Conservation (phyloP, 1,139 yeast species). For the Geotrichum australiense region DNA sequence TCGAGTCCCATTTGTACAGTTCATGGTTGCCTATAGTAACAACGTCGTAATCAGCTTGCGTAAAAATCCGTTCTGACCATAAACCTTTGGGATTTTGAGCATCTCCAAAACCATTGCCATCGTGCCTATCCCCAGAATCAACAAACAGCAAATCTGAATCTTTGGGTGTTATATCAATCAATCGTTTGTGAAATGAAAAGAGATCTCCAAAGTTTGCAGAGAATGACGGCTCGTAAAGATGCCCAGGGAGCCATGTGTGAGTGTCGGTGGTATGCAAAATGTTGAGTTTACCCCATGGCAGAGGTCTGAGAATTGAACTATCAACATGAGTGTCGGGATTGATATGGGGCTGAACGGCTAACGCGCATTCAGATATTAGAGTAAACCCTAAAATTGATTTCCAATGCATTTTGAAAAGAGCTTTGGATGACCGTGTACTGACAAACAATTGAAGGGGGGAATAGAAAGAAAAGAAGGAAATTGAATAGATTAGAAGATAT, state of each 20-base stretch:
- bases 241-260: constrained; percentile 89
- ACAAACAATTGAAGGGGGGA: too few relatives aligned
- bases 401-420: too few relatives aligned
- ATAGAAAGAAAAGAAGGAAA: too few relatives aligned
- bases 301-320: too few relatives aligned
- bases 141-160: constrained; percentile 62
- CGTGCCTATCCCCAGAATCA: constrained; percentile 92
- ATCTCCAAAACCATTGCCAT: constrained; percentile 87
- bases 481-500: too few relatives aligned
- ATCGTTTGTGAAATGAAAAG: constrained; percentile 52
- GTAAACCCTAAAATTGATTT: too few relatives aligned
- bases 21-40: constrained; percentile 92
- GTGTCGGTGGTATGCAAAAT: constrained; percentile 93
- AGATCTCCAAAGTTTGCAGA: constrained; percentile 94
- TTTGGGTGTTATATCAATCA: constrained; percentile 42
- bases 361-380: too few relatives aligned
- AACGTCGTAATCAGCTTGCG: constrained; percentile 63
- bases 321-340: too few relatives aligned
- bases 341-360: too few relatives aligned
- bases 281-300: constrained; percentile 65
- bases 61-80: constrained; percentile 55
- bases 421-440: too few relatives aligned
- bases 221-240: constrained; percentile 63
- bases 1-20: constrained; percentile 62
- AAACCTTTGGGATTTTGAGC: constrained; percentile 67